phyloP scores from a whole-genome alignment of 2,329 filamentous ascomycete species.

The Clonostachys rhizophaga region DNA sequence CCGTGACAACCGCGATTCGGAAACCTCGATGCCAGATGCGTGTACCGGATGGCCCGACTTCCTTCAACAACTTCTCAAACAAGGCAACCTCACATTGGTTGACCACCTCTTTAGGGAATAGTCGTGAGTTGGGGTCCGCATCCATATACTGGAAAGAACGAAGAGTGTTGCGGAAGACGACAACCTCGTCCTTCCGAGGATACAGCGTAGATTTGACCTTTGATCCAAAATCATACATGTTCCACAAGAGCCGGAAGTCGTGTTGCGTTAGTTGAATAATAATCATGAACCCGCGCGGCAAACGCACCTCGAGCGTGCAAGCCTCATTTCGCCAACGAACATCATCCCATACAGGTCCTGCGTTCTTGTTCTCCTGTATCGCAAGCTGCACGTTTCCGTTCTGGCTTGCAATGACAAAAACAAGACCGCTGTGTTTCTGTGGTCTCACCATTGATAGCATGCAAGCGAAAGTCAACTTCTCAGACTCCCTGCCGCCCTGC shows the following conservation, averaged over 20 bases:
- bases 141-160: constrained; percentile 80
- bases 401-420: constrained; percentile 74
- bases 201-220: constrained; percentile 70
- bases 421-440: constrained; percentile 63
- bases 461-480: constrained; percentile 66
- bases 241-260: constrained; percentile 78
- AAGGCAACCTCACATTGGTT: constrained; percentile 67
- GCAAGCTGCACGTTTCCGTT: constrained; percentile 70
- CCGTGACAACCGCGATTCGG: constrained; percentile 73
- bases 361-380: constrained; percentile 64
- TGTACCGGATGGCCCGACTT: constrained; percentile 67
- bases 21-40: constrained; percentile 75
- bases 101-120: constrained; percentile 73
- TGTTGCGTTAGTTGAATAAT: constrained; percentile 65
- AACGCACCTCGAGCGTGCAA: constrained; percentile 59
- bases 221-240: constrained; percentile 78
- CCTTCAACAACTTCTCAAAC: constrained; percentile 66
- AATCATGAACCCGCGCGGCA: constrained; percentile 73
- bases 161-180: constrained; percentile 65
- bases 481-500: constrained; percentile 57
- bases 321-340: constrained; percentile 72
- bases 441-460: constrained; percentile 72
- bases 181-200: constrained; percentile 62
- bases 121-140: constrained; percentile 59
- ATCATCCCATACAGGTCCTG: constrained; percentile 75